phyloP scores from a whole-genome alignment of 371 early-diverging fungal species.

The Blakeslea trispora region DNA sequence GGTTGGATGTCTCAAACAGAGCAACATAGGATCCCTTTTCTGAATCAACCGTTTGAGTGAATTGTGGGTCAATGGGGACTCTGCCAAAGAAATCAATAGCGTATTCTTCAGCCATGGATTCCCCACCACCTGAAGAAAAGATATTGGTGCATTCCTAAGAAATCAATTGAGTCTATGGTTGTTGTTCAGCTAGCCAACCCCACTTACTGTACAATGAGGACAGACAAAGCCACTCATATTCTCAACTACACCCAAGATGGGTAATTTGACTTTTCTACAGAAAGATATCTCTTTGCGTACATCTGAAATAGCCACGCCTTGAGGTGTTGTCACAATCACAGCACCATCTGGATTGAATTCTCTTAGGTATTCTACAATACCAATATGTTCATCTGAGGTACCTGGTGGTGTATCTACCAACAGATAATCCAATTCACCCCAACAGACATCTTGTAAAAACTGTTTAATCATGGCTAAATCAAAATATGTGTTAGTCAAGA shows the following conservation, averaged over 20 bases:
- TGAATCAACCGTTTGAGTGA: slow-evolving; percentile 70
- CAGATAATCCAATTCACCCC: slow-evolving; percentile 87
- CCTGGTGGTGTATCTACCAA: slow-evolving; percentile 97
- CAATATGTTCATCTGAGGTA: slow-evolving; percentile 94
- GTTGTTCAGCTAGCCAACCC: no score
- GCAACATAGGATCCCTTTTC: slow-evolving; percentile 53
- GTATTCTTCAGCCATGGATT: slow-evolving; percentile 82
- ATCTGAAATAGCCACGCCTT: slow-evolving; percentile 85
- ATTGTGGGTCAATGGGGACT: slow-evolving; percentile 84
- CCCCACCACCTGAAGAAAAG: slow-evolving; percentile 94
- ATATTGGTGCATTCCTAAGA: slow-evolving; percentile 86
- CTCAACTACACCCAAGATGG: slow-evolving; percentile 88
- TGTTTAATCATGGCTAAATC: slow-evolving; percentile 93
- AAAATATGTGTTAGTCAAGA: no score
- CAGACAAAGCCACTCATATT: slow-evolving; percentile 96
- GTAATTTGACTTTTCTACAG: slow-evolving; percentile 78
- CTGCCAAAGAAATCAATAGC: slow-evolving; percentile 78
- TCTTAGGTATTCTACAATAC: slow-evolving; percentile 75
- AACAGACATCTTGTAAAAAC: slow-evolving; percentile 87
- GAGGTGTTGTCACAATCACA: slow-evolving; percentile 87
- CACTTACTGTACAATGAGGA: slow-evolving; percentile 87
- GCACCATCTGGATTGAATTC: slow-evolving; percentile 80
- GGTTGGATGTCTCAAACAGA: slow-evolving; percentile 58
- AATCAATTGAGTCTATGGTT: no score
- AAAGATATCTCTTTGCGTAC: slow-evolving; percentile 87